phyloP scores from a whole-genome alignment of 768 basidiomycete species.

The Phylloporus sp. region DNA sequence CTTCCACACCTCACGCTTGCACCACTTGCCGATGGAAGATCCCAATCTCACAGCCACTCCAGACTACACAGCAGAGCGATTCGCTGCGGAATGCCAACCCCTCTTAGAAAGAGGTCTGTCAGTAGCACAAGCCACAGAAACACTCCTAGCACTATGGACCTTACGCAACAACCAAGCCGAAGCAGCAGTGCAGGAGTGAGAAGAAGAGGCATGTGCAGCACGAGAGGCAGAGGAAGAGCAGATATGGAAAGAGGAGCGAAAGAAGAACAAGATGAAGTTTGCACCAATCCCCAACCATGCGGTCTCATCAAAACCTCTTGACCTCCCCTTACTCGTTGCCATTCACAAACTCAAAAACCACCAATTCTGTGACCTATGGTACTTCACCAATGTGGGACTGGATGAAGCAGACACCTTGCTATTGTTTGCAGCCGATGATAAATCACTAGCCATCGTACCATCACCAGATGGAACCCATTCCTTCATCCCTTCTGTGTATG shows the following conservation, averaged over 20 bases:
- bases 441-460: neutral
- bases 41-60: too few species aligned
- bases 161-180: too few species aligned
- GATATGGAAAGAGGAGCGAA: neutral
- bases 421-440: neutral
- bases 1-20: too few species aligned
- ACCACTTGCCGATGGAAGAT: too few species aligned
- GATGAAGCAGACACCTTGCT: neutral
- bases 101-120: too few species aligned
- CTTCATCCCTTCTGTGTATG: neutral
- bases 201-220: too few species aligned
- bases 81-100: too few species aligned
- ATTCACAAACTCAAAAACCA: neutral
- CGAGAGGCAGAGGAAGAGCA: neutral
- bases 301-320: neutral
- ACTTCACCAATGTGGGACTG: conserved; percentile 15
- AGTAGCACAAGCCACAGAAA: too few species aligned
- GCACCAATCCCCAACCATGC: neutral
- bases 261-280: conserved; percentile 6
- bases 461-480: neutral
- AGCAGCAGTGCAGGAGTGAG: too few species aligned
- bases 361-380: conserved; percentile 3
- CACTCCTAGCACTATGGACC: too few species aligned
- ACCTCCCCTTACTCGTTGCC: neutral
- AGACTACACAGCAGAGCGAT: too few species aligned